Evolutionary conservation across 2,329 filamentous ascomycete genomes (phyloP), one percentile per base, ranked within the genome.

Genomic region (Neopestalotiopsis sp.): DNA sequence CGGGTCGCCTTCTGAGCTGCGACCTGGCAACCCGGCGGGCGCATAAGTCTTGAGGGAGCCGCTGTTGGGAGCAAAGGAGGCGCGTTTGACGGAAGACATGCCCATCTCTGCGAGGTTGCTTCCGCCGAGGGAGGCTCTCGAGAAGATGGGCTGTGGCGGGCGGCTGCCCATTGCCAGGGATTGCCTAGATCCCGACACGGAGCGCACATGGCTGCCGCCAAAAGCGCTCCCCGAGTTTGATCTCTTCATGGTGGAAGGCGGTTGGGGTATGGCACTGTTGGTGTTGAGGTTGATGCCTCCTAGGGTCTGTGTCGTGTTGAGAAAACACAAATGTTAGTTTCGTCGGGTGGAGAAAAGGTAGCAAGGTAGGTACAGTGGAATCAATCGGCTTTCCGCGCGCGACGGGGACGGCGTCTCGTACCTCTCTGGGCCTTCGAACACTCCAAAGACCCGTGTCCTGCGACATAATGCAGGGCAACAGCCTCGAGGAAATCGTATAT

Each of bases 211-310:
- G 78, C 91, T 90, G 67, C 87, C 86, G 67, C 90, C 90, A 76
- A 89, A 91, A 52, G 90, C 89, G 71, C 90, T 90, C 74, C 90
- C 90, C 13, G 94, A 95, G 77, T 91, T 96, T 38, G 93, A 92
- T 80, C 96, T 93, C 85, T 99, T 99, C 88, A 99, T 92, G 56
- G 94, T 94, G 56, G 95, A 98, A 34, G 93, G 88, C 9, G 96
- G 95, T 82, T 97, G 94, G 24, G 96, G 96, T 71, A 99, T 93
- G 28, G 90, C 89, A 9, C 49, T 38, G 24, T 64, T 64, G 24
- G 93, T 92, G 80, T 94, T 95, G 80, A 91, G 90, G 79, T 90
- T 95, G 77, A 97, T 90, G 73, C 91, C 91, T 72, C 92, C 95
- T 70, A 98, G 89, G 67, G 96, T 98, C 94, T 97, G 80, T 71